Base-by-base conservation (phyloP, 768 basidiomycete genomes). In the Exidia glandulosa region DNA sequence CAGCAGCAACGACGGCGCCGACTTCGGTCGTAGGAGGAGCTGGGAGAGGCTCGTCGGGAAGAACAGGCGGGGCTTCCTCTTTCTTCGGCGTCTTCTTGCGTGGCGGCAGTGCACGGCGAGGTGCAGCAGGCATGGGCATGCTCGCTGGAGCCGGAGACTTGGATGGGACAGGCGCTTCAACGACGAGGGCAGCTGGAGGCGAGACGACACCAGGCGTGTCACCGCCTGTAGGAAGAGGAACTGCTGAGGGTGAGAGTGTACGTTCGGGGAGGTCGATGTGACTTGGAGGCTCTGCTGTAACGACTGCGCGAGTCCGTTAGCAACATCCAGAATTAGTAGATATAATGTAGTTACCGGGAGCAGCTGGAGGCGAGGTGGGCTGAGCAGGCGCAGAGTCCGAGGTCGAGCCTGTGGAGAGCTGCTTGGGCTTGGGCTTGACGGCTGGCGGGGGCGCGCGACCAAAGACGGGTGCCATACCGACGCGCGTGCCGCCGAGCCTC, bases 401-500 rank as follows among this genome's bases (percentile, higher is more conserved):
- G 61, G 25, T 6, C 5, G 50, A 54, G 50, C 30, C 50, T 63
- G 33, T 23, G 61, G 47, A 45, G 23, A 56, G 61, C 55, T 66
- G 66, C 59, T 62, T 62, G 31, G 55, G 33, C 60, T 66, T 60
- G 10, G 62, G 10, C 62, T 59, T 37, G 62, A 64, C 10, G 70
- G 32, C 63, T 71, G 72, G 76, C 58, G 69, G 69, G 1, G 82
- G 81, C 63, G 80, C 80, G 58, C 76, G 77, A 14, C 81, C 84
- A 71, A 90, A 84, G 61, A 86, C 74, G 56, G 88, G 86, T 1
- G 86, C 57, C 87, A 95, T 88, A 3, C 89, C 90, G 27, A 92
- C 75, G 59, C 86, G 77, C 14, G 90, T 82, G 55, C 92, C 94
- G 31, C 94, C 94, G 19, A 97, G 79, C 61, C 87, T 86, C 45